These are phyloP conservation scores for Sphagnum tenellum DNA, from an alignment of 225 moss, liverwort and hornwort species.

Conservation along the genomic window DNA sequence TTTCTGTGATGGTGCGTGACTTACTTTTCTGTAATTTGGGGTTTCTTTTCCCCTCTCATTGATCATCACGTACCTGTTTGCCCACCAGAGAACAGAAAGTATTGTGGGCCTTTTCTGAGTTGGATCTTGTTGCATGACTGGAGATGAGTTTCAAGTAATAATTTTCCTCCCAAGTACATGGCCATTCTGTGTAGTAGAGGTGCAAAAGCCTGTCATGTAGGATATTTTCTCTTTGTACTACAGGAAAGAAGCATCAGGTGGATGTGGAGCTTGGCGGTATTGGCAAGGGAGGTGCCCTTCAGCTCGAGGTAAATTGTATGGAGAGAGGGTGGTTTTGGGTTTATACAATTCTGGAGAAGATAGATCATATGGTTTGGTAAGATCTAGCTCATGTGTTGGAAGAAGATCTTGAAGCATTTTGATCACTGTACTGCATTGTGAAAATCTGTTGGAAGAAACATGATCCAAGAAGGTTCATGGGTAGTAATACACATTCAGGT, in stretches of 20 bases:
- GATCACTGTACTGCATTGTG: too few species aligned
- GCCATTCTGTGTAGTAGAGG: too few species aligned
- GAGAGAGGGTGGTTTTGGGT: too few species aligned
- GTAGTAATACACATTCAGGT: too few species aligned
- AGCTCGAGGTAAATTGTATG: slow-evolving; percentile 43
- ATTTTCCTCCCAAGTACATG: background rate
- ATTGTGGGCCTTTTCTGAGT: background rate
- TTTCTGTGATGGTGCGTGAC: slow-evolving; percentile 50
- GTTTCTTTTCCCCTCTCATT: slow-evolving; percentile 4
- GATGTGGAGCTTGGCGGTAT: slow-evolving; percentile 61
- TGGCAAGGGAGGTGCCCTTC: slow-evolving; percentile 67
- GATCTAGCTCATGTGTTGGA: too few species aligned
- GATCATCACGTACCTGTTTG: background rate
- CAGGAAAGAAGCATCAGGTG: slow-evolving; percentile 56
- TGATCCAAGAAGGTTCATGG: too few species aligned
- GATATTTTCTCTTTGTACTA: too few species aligned
- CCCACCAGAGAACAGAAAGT: too few species aligned
- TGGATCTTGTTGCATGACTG: background rate
- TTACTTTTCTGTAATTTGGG: background rate
- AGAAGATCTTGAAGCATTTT: too few species aligned
- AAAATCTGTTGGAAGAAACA: slow-evolving; percentile 1
- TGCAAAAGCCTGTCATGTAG: too few species aligned
- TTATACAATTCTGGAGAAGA: too few species aligned
- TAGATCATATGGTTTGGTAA: too few species aligned
- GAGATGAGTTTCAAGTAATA: background rate